Percentiles rank a stretch among this genome's conserved stretches.
Conservation (phyloP, 345 rosid species). For the Mallotus nudiflorus region DNA sequence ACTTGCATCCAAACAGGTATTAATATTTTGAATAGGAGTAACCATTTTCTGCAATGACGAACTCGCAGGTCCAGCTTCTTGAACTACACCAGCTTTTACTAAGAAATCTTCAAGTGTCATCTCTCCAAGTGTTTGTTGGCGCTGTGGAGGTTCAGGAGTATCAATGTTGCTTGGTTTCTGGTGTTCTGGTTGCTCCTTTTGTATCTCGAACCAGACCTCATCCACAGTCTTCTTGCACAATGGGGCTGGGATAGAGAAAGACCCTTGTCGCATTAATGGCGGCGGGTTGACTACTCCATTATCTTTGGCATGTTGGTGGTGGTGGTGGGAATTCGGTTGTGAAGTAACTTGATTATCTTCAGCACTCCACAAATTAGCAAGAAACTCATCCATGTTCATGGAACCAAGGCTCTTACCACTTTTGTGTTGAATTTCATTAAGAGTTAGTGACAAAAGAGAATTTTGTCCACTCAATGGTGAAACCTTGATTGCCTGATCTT, state of each 20-base stretch:
- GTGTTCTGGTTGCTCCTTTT: constrained; percentile 43
- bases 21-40: constrained; percentile 2
- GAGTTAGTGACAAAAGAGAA: constrained; percentile 68
- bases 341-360: constrained; percentile 45
- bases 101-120: constrained; percentile 87
- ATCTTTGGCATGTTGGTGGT: not conserved
- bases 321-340: constrained; percentile 13
- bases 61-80: constrained; percentile 26
- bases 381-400: constrained; percentile 94
- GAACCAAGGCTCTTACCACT: constrained; percentile 79
- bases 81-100: constrained; percentile 78
- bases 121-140: constrained; percentile 72
- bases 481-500: constrained; percentile 18
- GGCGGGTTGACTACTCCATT: constrained; percentile 9
- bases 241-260: constrained; percentile 67
- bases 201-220: constrained; percentile 86
- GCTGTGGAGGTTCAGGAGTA: constrained; percentile 31
- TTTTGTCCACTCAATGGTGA: constrained; percentile 36
- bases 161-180: constrained; percentile 17
- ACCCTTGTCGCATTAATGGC: constrained; percentile 54
- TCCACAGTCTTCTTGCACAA: constrained; percentile 86
- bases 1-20: constrained; percentile 29
- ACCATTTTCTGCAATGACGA: constrained; percentile 6
- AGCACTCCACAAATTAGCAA: constrained; percentile 67
- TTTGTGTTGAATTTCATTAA: constrained; percentile 73